A percentile compares a stretch with the other conserved stretches of the same genome.
Evolutionary conservation across 2,329 filamentous ascomycete genomes (phyloP).

Genomic region (Sporothrix brasiliensis): DNA sequence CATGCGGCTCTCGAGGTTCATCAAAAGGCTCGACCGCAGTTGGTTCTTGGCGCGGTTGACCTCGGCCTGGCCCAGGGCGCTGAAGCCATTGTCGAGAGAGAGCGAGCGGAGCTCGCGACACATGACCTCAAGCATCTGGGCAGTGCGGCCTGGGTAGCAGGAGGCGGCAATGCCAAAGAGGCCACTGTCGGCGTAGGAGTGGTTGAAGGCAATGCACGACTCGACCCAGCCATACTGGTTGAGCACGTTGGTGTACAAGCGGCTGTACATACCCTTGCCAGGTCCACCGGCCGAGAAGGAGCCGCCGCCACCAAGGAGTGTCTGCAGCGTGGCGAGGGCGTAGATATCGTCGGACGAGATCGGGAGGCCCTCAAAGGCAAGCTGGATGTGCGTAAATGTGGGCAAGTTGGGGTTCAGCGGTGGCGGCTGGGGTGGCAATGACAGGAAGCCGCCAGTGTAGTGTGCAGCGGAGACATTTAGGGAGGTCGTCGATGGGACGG

Average conservation of each 20-base stretch:
- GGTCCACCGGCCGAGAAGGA: slow-evolving; percentile 96
- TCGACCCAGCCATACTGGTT: slow-evolving; percentile 99
- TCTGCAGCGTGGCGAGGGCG: slow-evolving; percentile 91
- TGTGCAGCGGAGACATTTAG: slow-evolving; percentile 65
- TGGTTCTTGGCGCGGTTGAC: slow-evolving; percentile 97
- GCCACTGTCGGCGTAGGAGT: slow-evolving; percentile 93
- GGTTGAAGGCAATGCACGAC: slow-evolving; percentile 93
- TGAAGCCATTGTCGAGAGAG: slow-evolving; percentile 73
- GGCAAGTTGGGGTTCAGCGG: slow-evolving; percentile 76
- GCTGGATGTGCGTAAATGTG: slow-evolving; percentile 86
- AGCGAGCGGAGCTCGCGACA: slow-evolving; percentile 83
- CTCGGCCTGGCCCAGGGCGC: slow-evolving; percentile 71
- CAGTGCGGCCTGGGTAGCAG: slow-evolving; percentile 76
- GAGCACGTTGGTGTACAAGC: slow-evolving; percentile 94
- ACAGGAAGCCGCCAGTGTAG: slow-evolving; percentile 93
- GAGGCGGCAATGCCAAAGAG: slow-evolving; percentile 91
- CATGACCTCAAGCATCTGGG: slow-evolving; percentile 90
- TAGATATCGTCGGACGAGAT: slow-evolving; percentile 93
- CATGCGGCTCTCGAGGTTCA: slow-evolving; percentile 98
- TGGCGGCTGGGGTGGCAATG: slow-evolving; percentile 77
- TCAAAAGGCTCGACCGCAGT: slow-evolving; percentile 82
- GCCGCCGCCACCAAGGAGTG: slow-evolving; percentile 90
- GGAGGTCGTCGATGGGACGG: slow-evolving; percentile 50
- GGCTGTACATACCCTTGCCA: slow-evolving; percentile 98
- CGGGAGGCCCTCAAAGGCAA: slow-evolving; percentile 92